Evolutionary conservation across 768 basidiomycete genomes (phyloP).

Genomic region (Kwoniella newhampshirensis): DNA sequence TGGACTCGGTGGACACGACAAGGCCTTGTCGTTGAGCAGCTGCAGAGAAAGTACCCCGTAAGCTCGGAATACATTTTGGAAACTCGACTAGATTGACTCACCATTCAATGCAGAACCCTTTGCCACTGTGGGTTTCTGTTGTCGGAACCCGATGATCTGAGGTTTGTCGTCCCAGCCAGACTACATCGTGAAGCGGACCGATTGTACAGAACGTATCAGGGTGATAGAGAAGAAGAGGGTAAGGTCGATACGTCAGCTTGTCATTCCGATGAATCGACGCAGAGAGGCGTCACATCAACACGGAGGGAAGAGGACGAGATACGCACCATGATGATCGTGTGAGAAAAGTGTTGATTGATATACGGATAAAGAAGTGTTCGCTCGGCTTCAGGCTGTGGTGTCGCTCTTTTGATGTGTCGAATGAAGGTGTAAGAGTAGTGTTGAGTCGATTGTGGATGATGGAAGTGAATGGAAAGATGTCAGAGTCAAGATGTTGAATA

Average conservation of each 20-base stretch:
- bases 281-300: neutral
- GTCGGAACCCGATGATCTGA: slow-evolving; percentile 24
- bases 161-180: slow-evolving; percentile 27
- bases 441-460: no score
- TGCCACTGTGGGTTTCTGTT: slow-evolving; percentile 20
- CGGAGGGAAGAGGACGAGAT: neutral
- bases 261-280: no score
- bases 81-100: no score
- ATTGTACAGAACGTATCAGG: neutral
- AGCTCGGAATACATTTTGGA: no score
- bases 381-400: no score
- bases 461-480: slow-evolving; percentile 3
- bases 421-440: neutral
- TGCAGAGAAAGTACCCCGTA: no score
- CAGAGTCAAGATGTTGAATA: no score
- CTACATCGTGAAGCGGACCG: no score
- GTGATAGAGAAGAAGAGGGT: neutral
- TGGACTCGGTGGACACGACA: slow-evolving; percentile 28
- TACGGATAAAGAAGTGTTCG: neutral
- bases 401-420: neutral
- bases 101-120: slow-evolving; percentile 25
- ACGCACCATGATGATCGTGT: slow-evolving; percentile 1
- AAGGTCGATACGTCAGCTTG: neutral
- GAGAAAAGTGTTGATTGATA: neutral
- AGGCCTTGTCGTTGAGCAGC: slow-evolving; percentile 11